A percentile compares a stretch with the other conserved stretches of the same genome.
These are phyloP conservation scores for Lathyrus oleraceus DNA, from an alignment of 306 rosid species.

Conservation along the genomic window DNA sequence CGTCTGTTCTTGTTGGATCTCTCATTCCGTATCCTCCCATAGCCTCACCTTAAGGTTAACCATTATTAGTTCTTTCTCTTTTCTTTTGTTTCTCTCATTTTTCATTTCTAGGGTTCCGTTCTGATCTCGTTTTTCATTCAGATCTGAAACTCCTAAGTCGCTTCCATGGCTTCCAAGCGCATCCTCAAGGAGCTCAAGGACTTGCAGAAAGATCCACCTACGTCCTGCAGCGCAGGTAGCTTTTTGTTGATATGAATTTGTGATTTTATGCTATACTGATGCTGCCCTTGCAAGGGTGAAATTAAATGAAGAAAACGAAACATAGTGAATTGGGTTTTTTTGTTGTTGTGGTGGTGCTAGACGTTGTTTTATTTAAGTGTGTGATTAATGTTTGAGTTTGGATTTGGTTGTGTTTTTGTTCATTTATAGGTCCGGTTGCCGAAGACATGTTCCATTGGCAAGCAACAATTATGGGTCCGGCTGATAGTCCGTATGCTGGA, in stretches of 20 bases:
- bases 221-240: slow-evolving; percentile 77
- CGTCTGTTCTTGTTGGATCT: slow-evolving; percentile 29
- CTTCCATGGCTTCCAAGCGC: slow-evolving; percentile 72
- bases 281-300: no score
- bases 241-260: neutral
- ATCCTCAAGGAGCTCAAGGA: slow-evolving; percentile 76
- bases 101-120: slow-evolving; percentile 28
- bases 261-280: no score
- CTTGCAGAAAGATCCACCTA: slow-evolving; percentile 86
- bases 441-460: slow-evolving; percentile 66
- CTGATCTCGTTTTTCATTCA: slow-evolving; percentile 11
- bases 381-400: neutral
- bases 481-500: slow-evolving; percentile 75
- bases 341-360: no score
- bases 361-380: neutral
- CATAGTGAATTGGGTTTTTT: no score
- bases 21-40: slow-evolving; percentile 35
- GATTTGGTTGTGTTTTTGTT: neutral
- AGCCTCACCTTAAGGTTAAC: slow-evolving; percentile 26
- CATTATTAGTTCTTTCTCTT: no score
- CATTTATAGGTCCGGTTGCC: slow-evolving; percentile 62
- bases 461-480: slow-evolving; percentile 53
- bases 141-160: slow-evolving; percentile 30
- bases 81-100: neutral
- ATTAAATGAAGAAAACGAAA: no score